Percentiles rank a stretch among this genome's conserved stretches.
Conservation (phyloP, 2,329 filamentous ascomycete species). For the Trichoderma oligosporum region DNA sequence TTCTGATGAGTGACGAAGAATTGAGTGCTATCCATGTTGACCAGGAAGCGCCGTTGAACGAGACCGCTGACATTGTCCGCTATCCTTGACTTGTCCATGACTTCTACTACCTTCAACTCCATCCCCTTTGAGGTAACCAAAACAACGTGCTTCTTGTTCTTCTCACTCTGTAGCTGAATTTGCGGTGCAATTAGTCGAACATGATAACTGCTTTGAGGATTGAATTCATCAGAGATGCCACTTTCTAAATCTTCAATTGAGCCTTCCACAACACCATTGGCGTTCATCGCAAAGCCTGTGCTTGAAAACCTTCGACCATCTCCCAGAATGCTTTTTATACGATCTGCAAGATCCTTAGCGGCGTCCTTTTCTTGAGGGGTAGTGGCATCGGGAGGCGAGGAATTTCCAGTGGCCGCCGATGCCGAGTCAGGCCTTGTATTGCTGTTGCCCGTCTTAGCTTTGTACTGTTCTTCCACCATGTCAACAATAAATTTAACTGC, state of each 20-base stretch:
- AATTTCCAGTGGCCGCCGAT: slow-evolving; percentile 27
- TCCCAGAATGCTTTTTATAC: slow-evolving; percentile 77
- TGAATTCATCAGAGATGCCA: slow-evolving; percentile 83
- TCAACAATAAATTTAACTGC: slow-evolving; percentile 98
- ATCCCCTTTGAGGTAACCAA: slow-evolving; percentile 96
- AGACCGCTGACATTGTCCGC: slow-evolving; percentile 91
- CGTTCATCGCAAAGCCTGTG: slow-evolving; percentile 32
- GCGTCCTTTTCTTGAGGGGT: slow-evolving; percentile 54
- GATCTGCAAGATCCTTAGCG: slow-evolving; percentile 68
- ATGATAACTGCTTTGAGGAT: slow-evolving; percentile 89
- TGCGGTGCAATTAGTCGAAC: slow-evolving; percentile 93
- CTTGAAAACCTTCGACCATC: slow-evolving; percentile 77
- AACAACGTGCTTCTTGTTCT: slow-evolving; percentile 94
- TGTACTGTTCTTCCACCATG: slow-evolving; percentile 91
- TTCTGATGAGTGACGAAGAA: slow-evolving; percentile 97
- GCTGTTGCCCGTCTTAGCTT: slow-evolving; percentile 49
- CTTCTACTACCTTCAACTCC: slow-evolving; percentile 95
- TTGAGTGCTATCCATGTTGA: slow-evolving; percentile 96
- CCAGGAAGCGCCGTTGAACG: slow-evolving; percentile 87
- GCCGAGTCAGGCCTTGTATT: slow-evolving; percentile 32
- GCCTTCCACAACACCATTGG: slow-evolving; percentile 35
- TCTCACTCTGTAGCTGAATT: slow-evolving; percentile 97
- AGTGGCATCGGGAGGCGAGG: slow-evolving; percentile 37
- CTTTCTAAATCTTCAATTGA: slow-evolving; percentile 62
- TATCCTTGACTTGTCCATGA: slow-evolving; percentile 94